Base-by-base conservation (phyloP, 1,139 yeast species). In the Geotrichum reessii region DNA sequence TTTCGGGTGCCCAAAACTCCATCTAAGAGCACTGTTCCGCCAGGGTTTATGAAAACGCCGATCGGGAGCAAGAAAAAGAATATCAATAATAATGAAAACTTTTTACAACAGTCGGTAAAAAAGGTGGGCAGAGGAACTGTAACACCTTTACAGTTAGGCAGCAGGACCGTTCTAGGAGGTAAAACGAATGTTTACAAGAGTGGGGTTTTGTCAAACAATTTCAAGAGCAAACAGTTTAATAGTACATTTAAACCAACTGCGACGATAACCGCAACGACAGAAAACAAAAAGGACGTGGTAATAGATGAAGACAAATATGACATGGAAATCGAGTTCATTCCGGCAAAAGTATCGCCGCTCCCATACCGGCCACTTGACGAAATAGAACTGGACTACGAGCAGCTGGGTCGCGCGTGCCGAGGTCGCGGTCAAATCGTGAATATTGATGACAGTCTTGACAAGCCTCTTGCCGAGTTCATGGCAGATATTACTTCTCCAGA, bases 311-410 rank as follows among this genome's bases (percentile, higher is more conserved):
- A 56, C 52, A 62, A 55, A 22, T 61, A 58, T 9, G 61, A 65
- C 31, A 52, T 57, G 22, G 68, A 65, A 24, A 61, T 66, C 7
- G 69, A 67, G 51, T 56, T 57, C 46, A 64, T 65, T 25, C 66
- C 65, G 8, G 53, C 56, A 14, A 59, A 55, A 37, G 63, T 63
- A 11, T 27, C 57, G 8, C 64, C 65, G 3, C 52, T 63, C 33
- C 63, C 61, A 1, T 67, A 65, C 44, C 46, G 60, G 8, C 67
- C 69, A 1, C 52, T 64, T 42, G 68, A 66, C 33, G 65, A 63
- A 37, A 61, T 65, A 50, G 67, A 65, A 7, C 60, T 67, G 47
- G 66, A 67, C 53, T 65, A 64, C 47, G 63, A 63, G 55, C 42
- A 59, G 57, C 52, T 50, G 28, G 52, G 62, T 51, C 47, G 49